A percentile compares a stretch with the other conserved stretches of the same genome.
Conservation (phyloP, 2,329 filamentous ascomycete species). For the Exophiala mesophila region DNA sequence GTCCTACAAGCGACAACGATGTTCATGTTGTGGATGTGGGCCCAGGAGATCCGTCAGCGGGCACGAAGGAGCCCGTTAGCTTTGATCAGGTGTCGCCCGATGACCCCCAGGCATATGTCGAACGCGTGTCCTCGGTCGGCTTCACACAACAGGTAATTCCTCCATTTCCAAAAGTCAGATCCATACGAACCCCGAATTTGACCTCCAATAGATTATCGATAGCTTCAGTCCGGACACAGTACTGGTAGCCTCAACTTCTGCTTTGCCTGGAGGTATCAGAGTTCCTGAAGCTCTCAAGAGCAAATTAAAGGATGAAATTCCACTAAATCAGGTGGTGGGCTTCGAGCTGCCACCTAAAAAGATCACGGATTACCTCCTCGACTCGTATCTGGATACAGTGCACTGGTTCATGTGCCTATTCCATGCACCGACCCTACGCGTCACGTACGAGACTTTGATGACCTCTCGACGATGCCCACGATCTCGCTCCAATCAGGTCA, state of each 20-base stretch:
- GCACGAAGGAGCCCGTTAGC: slow-evolving; percentile 9
- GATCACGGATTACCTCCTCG: slow-evolving; percentile 32
- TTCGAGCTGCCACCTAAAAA: slow-evolving; percentile 30
- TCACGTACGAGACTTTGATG: slow-evolving; percentile 31
- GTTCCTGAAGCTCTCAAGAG: slow-evolving; percentile 24
- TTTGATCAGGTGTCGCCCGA: slow-evolving; percentile 10
- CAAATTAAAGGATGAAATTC: slow-evolving; percentile 30
- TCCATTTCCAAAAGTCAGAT: no score
- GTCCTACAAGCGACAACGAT: slow-evolving; percentile 7
- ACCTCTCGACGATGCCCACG: slow-evolving; percentile 32
- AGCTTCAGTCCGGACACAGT: slow-evolving; percentile 18
- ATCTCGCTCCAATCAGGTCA: slow-evolving; percentile 34
- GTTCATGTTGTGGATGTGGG: slow-evolving; percentile 5
- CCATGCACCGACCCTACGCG: slow-evolving; percentile 40
- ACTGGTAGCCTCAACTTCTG: slow-evolving; percentile 16
- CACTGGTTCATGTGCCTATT: slow-evolving; percentile 45
- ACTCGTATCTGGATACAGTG: slow-evolving; percentile 40
- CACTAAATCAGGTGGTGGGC: slow-evolving; percentile 27
- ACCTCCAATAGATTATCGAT: slow-evolving; percentile 22
- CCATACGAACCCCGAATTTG: slow-evolving; percentile 21
- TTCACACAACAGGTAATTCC: slow-evolving; percentile 15
- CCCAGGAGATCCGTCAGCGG: slow-evolving; percentile 26
- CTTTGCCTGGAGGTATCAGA: slow-evolving; percentile 15
- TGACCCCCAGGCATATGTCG: slow-evolving; percentile 13
- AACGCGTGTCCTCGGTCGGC: slow-evolving; percentile 15